Conservation (phyloP, 2,329 filamentous ascomycete species). For the Clarireedia hainanense region DNA sequence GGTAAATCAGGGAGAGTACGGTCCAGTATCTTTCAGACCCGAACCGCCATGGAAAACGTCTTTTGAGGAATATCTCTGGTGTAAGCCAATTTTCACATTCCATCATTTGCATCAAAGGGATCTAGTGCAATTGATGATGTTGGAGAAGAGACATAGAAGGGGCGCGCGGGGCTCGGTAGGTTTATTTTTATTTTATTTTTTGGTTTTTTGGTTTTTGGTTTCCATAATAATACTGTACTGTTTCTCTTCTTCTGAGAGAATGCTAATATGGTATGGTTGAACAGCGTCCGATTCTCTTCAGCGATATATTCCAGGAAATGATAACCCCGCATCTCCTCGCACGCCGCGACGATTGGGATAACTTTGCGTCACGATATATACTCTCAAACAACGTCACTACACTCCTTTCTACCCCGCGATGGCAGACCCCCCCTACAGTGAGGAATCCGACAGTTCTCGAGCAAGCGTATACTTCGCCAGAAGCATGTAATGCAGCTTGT, state of each 20-base stretch:
- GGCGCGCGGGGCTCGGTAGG: not conserved
- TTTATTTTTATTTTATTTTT: not conserved
- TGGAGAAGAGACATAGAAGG: conserved; percentile 1
- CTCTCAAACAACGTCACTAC: not conserved
- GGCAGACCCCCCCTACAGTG: not conserved
- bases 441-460: not conserved
- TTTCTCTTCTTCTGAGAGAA: not conserved
- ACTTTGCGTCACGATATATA: conserved; percentile 5
- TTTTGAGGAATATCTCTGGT: conserved; percentile 9
- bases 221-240: not conserved
- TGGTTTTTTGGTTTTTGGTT: not conserved
- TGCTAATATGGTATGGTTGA: not conserved
- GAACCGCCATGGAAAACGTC: conserved; percentile 13
- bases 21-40: conserved; percentile 6
- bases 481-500: conserved; percentile 3
- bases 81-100: conserved; percentile 9
- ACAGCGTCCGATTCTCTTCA: not conserved
- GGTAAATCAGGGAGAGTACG: conserved; percentile 5
- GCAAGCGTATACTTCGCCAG: not conserved
- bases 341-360: conserved; percentile 8
- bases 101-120: conserved; percentile 13
- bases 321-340: not conserved
- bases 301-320: not conserved
- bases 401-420: not conserved
- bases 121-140: not conserved